Conservation (phyloP, 2,329 filamentous ascomycete species). For the Colletotrichum filicis region DNA sequence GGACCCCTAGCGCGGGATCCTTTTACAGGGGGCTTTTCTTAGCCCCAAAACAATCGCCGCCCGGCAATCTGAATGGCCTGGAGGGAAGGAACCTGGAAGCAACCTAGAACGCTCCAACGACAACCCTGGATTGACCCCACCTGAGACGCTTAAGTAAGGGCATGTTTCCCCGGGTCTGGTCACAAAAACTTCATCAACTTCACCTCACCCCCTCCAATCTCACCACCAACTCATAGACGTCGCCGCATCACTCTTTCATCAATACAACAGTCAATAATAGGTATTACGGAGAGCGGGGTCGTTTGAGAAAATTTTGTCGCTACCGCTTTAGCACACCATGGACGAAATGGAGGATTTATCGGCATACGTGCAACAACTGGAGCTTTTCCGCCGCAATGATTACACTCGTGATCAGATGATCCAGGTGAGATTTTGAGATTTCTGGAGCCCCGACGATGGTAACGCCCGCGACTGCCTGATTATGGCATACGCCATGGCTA, state of each 20-base stretch:
- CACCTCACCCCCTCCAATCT: background rate
- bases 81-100: background rate
- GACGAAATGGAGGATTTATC: conserved; percentile 10
- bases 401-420: conserved; percentile 32
- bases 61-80: conserved; percentile 13
- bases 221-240: background rate
- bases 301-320: background rate
- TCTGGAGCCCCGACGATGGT: too few relatives aligned
- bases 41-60: conserved; percentile 8
- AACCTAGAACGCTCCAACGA: too few relatives aligned
- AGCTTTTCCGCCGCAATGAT: conserved; percentile 27
- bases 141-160: conserved; percentile 2
- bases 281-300: background rate
- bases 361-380: conserved; percentile 25
- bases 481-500: background rate
- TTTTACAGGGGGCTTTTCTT: background rate
- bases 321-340: background rate
- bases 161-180: background rate
- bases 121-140: background rate
- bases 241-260: background rate
- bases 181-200: background rate
- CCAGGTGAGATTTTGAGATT: conserved; percentile 1
- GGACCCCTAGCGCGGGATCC: too few relatives aligned
- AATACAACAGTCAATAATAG: background rate
- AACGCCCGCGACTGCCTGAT: background rate